Evolutionary conservation across 2,329 filamentous ascomycete genomes (phyloP), one percentile per base, ranked within the genome.

Genomic region (Pseudogymnoascus destructans): DNA sequence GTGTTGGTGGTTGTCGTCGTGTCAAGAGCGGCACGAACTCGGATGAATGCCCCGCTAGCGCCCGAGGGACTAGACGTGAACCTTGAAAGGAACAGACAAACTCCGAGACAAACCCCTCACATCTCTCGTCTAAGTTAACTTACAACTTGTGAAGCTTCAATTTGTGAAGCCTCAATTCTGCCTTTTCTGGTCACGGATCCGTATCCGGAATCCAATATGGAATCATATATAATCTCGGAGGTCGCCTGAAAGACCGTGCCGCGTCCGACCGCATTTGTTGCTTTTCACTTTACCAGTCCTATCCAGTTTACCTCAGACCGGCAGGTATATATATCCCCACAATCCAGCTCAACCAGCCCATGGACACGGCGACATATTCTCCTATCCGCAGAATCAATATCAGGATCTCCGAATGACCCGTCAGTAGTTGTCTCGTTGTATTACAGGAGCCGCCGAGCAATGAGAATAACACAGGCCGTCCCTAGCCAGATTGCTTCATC

Each of bases 1-100:
- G 42, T 11, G 25, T 11, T 15, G 46, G 5, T 32, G 23, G 46
- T 30, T 5, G 46, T 52, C 46, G 46, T 52, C 10, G 46, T 52
- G 46, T 30, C 46, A 52, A 52, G 46, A 52, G 46, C 46, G 46
- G 46, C 25, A 52, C 46, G 23, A 52, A 27, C 46, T 52, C 46
- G 25, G 46, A 19, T 30, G 46, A 30, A 52, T 52, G 10, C 17
- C 46, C 46, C 46, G 46, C 46, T 52, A 52, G 46, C 46, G 46
- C 46, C 46, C 46, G 46, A 52, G 25, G 46, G n/a, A 11, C 46
- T 52, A 30, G 46, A 52, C 25, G 25, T 30, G 46, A 52, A 52
- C 46, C 46, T 52, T 52, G 32, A 52, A 52, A 52, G n/a, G 25
- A 19, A 23, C 25, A 52, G 46, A 9, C 46, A 30, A 52, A 52